phyloP scores from a whole-genome alignment of 1,284 basidiomycete species.

The Cutaneotrichosporon sp. region DNA sequence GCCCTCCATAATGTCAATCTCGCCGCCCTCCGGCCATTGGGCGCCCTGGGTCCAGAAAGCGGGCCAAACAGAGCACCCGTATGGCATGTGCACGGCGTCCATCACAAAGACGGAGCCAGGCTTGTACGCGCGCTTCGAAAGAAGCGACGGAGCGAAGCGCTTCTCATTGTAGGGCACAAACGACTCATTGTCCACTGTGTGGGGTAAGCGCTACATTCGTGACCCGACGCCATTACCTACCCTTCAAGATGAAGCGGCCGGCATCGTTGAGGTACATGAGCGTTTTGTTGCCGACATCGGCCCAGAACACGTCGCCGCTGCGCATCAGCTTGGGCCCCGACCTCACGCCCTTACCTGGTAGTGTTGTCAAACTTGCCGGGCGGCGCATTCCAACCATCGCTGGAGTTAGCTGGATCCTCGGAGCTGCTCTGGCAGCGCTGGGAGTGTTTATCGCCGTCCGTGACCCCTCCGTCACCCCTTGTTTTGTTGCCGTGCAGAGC shows the following conservation, averaged over 20 bases:
- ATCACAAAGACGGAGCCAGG: slow-evolving; percentile 48
- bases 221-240: slow-evolving; percentile 54
- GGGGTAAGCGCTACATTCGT: background rate
- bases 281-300: slow-evolving; percentile 38
- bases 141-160: slow-evolving; percentile 64
- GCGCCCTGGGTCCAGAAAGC: slow-evolving; percentile 36
- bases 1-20: slow-evolving; percentile 42
- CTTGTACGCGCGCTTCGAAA: slow-evolving; percentile 57
- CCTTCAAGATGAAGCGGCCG: slow-evolving; percentile 72
- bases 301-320: slow-evolving; percentile 59
- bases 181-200: slow-evolving; percentile 30
- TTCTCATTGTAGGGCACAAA: slow-evolving; percentile 56
- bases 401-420: too few species aligned
- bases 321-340: background rate
- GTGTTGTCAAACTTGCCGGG: slow-evolving; percentile 39
- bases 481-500: too few species aligned
- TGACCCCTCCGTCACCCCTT: too few species aligned
- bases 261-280: slow-evolving; percentile 57
- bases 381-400: slow-evolving; percentile 28
- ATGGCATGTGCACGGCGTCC: slow-evolving; percentile 64
- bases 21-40: slow-evolving; percentile 40
- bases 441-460: too few species aligned
- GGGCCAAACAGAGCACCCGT: slow-evolving; percentile 39
- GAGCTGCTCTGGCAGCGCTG: too few species aligned
- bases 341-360: slow-evolving; percentile 32